Base-by-base conservation (phyloP, 768 basidiomycete genomes). In the Amanita pseudoporphyria region DNA sequence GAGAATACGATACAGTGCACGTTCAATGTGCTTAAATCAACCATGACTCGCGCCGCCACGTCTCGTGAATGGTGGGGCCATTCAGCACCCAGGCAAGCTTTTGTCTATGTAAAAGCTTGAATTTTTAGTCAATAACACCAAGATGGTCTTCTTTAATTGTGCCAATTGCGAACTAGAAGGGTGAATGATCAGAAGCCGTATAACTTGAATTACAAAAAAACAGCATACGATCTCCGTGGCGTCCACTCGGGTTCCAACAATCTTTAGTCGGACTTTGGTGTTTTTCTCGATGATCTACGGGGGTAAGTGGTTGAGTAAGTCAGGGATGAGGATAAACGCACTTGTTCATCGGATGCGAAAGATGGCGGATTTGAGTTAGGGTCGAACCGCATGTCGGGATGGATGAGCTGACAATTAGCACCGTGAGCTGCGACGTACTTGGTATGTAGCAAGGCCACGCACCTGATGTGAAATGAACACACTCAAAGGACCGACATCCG, bases 71-170 rank as follows among this genome's bases (percentile, higher is more conserved):
- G 26, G 26, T 28, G 26, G 26, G 7, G 26, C n/a, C n/a, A 28
- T 7, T 28, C 26, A 28, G 26, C 26, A 7, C 26, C 4, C 26
- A 28, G 26, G 26, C 7, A 28, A 28, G 26, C n/a, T n/a, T 28
- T 28, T 28, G 26, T 7, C 7, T 28, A 28, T 4, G 7, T 3
- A 28, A 7, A 28, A 28, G n/a, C n/a, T n/a, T n/a, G n/a, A 28
- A n/a, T 12, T 32, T 43, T 61, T 61, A 89, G 54, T 90, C 89
- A 58, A 94, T 89, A 47, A 95, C 90, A 41, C 95, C 95, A 24
- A 98, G 71, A 65, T 93, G 95, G 63, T 97, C 95, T 65, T 97
- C 95, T 70, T 98, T 99, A 66, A 98, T 96, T 3, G 88, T 92
- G 7, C 93, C 95, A 56, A 97, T 98, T 1, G 93, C 93, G 58